Conservation (phyloP, 768 basidiomycete genomes). For the Amanita muscaria region DNA sequence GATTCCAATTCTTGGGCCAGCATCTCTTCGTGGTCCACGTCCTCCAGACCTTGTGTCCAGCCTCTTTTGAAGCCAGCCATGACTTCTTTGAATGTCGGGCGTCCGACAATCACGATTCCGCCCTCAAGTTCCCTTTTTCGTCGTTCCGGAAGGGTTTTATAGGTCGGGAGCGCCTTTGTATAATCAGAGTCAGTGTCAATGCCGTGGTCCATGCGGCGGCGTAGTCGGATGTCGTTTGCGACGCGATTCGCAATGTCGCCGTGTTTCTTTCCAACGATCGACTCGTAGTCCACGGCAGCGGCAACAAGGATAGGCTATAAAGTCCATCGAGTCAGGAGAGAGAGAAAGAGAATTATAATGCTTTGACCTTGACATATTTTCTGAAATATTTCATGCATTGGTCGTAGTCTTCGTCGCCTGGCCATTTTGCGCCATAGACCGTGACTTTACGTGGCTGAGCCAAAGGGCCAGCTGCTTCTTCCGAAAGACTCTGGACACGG, state of each 20-base stretch:
- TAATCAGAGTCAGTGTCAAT: constrained; percentile 42
- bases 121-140: constrained; percentile 63
- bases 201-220: constrained; percentile 60
- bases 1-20: constrained; percentile 58
- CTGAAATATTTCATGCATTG: constrained; percentile 82
- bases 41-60: constrained; percentile 67
- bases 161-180: constrained; percentile 41
- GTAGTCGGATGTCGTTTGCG: constrained; percentile 60
- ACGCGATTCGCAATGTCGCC: constrained; percentile 80
- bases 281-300: constrained; percentile 87
- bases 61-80: constrained; percentile 80
- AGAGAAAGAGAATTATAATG: constrained; percentile 6
- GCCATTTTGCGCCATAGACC: constrained; percentile 87
- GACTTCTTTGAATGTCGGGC: constrained; percentile 92
- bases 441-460: constrained; percentile 71
- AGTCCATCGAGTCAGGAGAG: constrained; percentile 9
- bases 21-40: constrained; percentile 61
- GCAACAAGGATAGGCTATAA: constrained; percentile 86
- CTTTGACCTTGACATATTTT: constrained; percentile 92
- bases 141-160: constrained; percentile 42
- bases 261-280: constrained; percentile 71
- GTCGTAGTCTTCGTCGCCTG: constrained; percentile 89
- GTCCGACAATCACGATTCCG: constrained; percentile 78
- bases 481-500: constrained; percentile 69
- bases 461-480: constrained; percentile 53